Evolutionary conservation across 1,139 yeast species (phyloP).

Genomic region (Taiozyma sp.): DNA sequence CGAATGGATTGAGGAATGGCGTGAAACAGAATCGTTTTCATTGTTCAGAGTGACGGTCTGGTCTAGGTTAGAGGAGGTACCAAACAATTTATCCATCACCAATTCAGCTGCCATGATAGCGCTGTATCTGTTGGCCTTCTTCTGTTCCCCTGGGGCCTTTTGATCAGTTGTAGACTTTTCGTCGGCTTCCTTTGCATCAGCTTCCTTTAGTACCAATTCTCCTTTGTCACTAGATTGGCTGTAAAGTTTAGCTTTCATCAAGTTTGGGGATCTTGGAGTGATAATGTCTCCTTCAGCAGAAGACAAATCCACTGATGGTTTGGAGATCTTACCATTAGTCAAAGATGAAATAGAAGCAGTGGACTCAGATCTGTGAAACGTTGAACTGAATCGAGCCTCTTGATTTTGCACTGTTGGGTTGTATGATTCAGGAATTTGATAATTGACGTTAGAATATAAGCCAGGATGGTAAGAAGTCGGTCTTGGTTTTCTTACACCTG

Average conservation of each 20-base stretch:
- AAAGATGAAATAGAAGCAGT: conserved; percentile 28
- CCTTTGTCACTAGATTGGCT: background rate
- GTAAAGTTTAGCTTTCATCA: conserved; percentile 4
- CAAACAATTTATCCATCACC: conserved; percentile 23
- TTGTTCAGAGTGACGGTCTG: background rate
- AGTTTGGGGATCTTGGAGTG: conserved; percentile 23
- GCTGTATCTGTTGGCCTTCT: conserved; percentile 21
- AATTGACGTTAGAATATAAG: conserved; percentile 23
- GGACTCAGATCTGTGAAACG: conserved; percentile 44
- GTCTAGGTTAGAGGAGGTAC: conserved; percentile 4
- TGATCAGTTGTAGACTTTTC: background rate
- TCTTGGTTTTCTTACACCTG: conserved; percentile 53
- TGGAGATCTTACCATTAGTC: conserved; percentile 22
- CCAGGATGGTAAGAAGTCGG: conserved; percentile 79
- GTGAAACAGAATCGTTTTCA: conserved; percentile 4
- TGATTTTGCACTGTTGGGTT: background rate
- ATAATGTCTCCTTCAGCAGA: conserved; percentile 31
- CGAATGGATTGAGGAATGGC: conserved; percentile 11
- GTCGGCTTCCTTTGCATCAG: background rate
- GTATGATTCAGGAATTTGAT: background rate
- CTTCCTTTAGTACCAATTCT: background rate
- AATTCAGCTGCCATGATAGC: conserved; percentile 24
- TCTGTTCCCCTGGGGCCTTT: conserved; percentile 1
- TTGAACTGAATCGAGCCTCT: conserved; percentile 19
- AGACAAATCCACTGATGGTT: conserved; percentile 29